Base-by-base conservation (phyloP, 345 rosid species). In the Gossypium mustelinum region DNA sequence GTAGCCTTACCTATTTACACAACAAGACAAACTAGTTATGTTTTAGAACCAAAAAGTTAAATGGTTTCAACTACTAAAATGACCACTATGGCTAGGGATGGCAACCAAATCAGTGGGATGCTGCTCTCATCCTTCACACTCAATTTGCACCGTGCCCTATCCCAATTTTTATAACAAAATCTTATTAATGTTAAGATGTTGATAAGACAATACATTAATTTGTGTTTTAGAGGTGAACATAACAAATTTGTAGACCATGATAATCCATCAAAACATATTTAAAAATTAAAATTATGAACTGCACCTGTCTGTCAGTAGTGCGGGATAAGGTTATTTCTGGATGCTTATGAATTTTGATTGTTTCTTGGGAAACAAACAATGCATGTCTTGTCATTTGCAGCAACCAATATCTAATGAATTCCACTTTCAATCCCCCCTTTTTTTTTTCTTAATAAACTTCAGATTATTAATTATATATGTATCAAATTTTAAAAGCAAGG, bases 221-320 rank as follows among this genome's bases (percentile, higher is more conserved):
- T 56, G 1, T 56, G 11, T 56, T n/a, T 55, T 4, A 6, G 0
- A 8, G 60, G 18, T 18, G 25, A n/a, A 18, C 2, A 10, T 56
- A 9, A 56, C 25, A 56, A 56, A 56, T 56, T 20, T 2, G 47
- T 29, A 16, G 56, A 47, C 24, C 20, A 45, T 24, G 51, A 52
- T 20, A 73, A 18, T 20, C 56, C 8, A 59, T 68, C 77, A 76
- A 41, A 57, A 66, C 41, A 29, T 18, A 74, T 76, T 68, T 22
- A 57, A 17, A 34, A 81, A 56, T 68, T 57, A 45, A 12, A 13
- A 5, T 0, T 34, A 4, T 60, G 41, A 59, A 60, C 63, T 24
- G 13, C 34, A 58, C 62, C 34, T 58, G n/a, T 45, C 12, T 11
- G 13, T 24, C 16, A 11, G 17, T 58, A 11, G 13, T 8, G 25